A percentile compares a stretch with the other conserved stretches of the same genome.
Conservation (phyloP, 2,329 filamentous ascomycete species). For the Nannizzia gypsea region DNA sequence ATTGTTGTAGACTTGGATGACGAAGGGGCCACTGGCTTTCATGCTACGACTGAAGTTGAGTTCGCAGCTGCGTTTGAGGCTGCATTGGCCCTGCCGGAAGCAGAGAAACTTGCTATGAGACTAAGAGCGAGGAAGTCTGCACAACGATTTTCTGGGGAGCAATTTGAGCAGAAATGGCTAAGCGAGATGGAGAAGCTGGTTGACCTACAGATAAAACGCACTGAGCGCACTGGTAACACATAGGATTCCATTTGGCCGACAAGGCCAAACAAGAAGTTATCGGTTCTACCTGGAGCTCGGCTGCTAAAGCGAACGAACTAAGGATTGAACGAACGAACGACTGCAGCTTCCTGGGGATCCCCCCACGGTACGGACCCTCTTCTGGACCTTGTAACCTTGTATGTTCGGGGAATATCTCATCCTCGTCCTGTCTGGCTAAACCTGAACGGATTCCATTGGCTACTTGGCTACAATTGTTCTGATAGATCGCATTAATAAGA, state of each 20-base stretch:
- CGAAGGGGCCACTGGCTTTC: slow-evolving; percentile 72
- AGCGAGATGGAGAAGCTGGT: slow-evolving; percentile 63
- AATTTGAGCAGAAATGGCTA: slow-evolving; percentile 71
- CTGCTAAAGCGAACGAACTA: background rate
- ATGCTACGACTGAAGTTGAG: slow-evolving; percentile 63
- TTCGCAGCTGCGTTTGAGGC: slow-evolving; percentile 72
- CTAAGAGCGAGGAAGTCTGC: slow-evolving; percentile 65
- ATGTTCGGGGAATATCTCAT: background rate
- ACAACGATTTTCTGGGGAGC: slow-evolving; percentile 73
- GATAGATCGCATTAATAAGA: slow-evolving; percentile 2
- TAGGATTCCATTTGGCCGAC: background rate
- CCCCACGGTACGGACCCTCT: background rate
- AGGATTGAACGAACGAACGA: background rate
- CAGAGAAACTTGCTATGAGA: slow-evolving; percentile 62
- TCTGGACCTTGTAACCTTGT: background rate
- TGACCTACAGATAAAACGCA: slow-evolving; percentile 23
- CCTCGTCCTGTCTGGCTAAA: background rate
- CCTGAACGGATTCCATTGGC: background rate
- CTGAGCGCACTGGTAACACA: slow-evolving; percentile 5
- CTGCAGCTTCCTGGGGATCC: background rate
- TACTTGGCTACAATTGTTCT: background rate
- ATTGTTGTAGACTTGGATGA: slow-evolving; percentile 76
- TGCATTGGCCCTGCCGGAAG: slow-evolving; percentile 51
- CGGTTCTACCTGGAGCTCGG: background rate
- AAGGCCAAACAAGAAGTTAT: background rate